A percentile compares a stretch with the other conserved stretches of the same genome.
Conservation (phyloP, 257 asterid species). For the Penstemon newberryi region DNA sequence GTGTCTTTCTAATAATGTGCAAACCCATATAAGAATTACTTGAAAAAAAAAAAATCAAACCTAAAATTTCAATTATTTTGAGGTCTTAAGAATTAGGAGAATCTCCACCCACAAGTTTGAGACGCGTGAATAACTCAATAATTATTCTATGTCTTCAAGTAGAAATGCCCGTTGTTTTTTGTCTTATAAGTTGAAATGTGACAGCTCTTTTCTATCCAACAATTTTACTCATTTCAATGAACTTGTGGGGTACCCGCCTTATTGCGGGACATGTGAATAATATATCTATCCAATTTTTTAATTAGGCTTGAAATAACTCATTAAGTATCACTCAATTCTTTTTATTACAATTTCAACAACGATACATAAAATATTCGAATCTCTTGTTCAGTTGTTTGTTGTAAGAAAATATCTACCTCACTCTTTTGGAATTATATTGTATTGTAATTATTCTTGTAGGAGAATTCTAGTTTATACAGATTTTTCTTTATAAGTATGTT, state of each 20-base stretch:
- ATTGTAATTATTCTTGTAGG: too few relatives aligned
- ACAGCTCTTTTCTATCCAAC: constrained; percentile 21
- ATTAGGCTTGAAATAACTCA: background rate
- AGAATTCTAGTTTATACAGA: too few relatives aligned
- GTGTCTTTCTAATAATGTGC: too few relatives aligned
- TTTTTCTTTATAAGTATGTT: too few relatives aligned
- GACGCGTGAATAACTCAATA: background rate
- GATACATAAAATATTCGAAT: too few relatives aligned
- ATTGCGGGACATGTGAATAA: too few relatives aligned
- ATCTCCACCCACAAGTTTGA: background rate
- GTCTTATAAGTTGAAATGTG: background rate
- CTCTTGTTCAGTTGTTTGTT: too few relatives aligned
- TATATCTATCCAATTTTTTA: background rate
- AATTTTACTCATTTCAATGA: constrained; percentile 2
- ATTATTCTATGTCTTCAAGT: background rate
- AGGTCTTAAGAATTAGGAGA: background rate
- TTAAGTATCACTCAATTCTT: too few relatives aligned
- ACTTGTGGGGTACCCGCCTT: constrained; percentile 9
- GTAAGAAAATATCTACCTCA: too few relatives aligned
- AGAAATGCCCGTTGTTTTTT: background rate
- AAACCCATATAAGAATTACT: too few relatives aligned
- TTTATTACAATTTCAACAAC: too few relatives aligned
- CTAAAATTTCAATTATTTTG: background rate
- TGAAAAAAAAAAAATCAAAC: background rate
- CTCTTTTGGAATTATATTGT: too few relatives aligned